Evolutionary conservation across 192 early-diverging fungal species (phyloP), one percentile per base, ranked within the genome.

Genomic region (Entophlyctis luteolus): DNA sequence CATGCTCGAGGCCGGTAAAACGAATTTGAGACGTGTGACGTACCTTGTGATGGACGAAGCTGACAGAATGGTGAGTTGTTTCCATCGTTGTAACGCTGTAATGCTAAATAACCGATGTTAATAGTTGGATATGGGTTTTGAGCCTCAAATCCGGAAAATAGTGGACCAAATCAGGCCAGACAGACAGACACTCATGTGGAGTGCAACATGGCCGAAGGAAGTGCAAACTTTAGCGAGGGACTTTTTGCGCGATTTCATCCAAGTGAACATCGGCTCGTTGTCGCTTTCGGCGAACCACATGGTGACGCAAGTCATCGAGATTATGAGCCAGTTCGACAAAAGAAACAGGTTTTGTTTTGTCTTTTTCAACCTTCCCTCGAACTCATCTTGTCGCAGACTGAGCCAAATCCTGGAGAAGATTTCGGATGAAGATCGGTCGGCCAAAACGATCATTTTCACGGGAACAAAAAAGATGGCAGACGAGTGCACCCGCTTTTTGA

Each of bases 61-160:
- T n/a, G 96, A 98, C 77, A 87, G 94, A 55, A 96, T 96, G 50
- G 36, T 67, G 32, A 70, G 27, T 14, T 67, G 28, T 70, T 50
- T 66, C n/a, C 16, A 1, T 65, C 53, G 92, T 58, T 93, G 93
- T 54, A 14, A 20, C 25, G 16, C 16, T 54, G 95, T 14, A 48
- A n/a, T 62, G 14, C 33, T 67, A 65, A 67, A 63, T 8, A 23
- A 31, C 34, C 29, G 6, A 6, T 50, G 8, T 63, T 53, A 91
- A 59, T 93, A 94, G 96, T 77, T 98, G 62, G 96, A 98, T 75
- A 97, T 98, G 95, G 95, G 96, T 67, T 97, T 96, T 71, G 96
- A 98, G 80, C 92, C 92, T 47, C 95, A 98, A 76, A 95, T 98
- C 73, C 89, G 95, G 63, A 93, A 93, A 74, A 96, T 98, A 67